These are phyloP conservation scores for Penicillium sp. DNA, from an alignment of 2,329 filamentous ascomycete species.

Conservation along the genomic window DNA sequence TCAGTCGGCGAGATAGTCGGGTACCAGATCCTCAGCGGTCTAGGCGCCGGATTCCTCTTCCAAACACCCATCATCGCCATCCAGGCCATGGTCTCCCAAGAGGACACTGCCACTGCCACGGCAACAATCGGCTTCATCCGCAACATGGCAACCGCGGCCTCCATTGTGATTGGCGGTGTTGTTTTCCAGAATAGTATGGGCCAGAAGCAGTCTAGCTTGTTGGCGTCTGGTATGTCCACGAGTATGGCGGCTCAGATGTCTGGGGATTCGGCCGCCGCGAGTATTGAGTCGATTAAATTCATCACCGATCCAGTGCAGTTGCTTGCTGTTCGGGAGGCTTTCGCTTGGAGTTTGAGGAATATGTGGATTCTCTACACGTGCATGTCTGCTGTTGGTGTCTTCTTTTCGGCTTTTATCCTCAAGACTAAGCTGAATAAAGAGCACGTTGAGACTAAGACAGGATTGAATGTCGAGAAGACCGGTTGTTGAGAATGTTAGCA, in stretches of 20 bases:
- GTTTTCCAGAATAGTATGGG: slow-evolving; percentile 67
- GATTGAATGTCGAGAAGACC: slow-evolving; percentile 32
- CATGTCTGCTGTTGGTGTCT: slow-evolving; percentile 42
- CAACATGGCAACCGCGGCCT: slow-evolving; percentile 65
- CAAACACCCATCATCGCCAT: slow-evolving; percentile 56
- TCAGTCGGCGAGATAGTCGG: slow-evolving; percentile 45
- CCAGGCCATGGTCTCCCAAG: slow-evolving; percentile 52
- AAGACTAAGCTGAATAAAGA: slow-evolving; percentile 48
- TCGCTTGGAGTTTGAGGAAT: slow-evolving; percentile 50
- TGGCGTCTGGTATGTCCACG: slow-evolving; percentile 47
- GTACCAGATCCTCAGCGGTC: slow-evolving; percentile 51
- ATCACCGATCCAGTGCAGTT: slow-evolving; percentile 41
- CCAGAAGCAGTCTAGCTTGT: slow-evolving; percentile 54
- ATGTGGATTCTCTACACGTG: slow-evolving; percentile 51
- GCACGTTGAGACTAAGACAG: slow-evolving; percentile 54
- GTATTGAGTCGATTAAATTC: slow-evolving; percentile 43
- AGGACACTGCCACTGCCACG: slow-evolving; percentile 52
- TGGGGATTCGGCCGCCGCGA: slow-evolving; percentile 48
- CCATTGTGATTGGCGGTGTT: slow-evolving; percentile 71
- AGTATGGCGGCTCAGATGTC: slow-evolving; percentile 32
- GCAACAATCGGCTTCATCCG: slow-evolving; percentile 57
- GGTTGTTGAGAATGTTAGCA: not conserved
- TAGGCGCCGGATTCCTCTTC: slow-evolving; percentile 54
- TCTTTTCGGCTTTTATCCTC: slow-evolving; percentile 47
- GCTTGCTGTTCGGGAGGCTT: slow-evolving; percentile 46